Evolutionary conservation across 2,329 filamentous ascomycete species (phyloP).

Genomic region (Hypocrella siamensis): DNA sequence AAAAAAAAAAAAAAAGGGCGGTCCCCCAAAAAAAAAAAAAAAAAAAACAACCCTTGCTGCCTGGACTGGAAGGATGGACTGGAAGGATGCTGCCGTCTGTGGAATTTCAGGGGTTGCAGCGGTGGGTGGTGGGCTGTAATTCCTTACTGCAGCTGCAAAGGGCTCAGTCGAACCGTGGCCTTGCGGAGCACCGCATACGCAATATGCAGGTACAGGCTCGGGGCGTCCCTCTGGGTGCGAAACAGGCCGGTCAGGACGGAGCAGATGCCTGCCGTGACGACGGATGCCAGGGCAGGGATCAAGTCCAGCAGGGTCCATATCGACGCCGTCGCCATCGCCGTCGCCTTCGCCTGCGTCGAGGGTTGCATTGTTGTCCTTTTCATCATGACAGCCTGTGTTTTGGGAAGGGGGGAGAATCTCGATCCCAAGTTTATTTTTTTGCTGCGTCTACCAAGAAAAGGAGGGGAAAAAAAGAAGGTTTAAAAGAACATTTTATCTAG

Average conservation of each 20-base stretch:
- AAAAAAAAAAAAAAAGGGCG: no score
- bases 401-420: no score
- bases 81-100: neutral
- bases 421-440: no score
- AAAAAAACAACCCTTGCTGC: no score
- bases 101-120: neutral
- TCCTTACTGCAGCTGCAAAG: conserved; percentile 8
- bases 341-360: neutral
- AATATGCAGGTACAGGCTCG: conserved; percentile 8
- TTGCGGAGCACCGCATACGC: conserved; percentile 9
- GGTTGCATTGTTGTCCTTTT: neutral
- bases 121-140: no score
- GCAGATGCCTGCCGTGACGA: conserved; percentile 4
- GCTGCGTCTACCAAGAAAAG: no score
- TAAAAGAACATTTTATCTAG: no score
- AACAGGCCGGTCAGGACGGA: conserved; percentile 6
- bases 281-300: conserved; percentile 5
- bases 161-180: conserved; percentile 5
- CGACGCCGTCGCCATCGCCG: conserved; percentile 3
- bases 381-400: neutral
- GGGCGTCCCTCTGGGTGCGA: conserved; percentile 6
- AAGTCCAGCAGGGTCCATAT: conserved; percentile 6
- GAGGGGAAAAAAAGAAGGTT: no score
- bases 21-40: no score
- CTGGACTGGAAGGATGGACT: neutral